Evolutionary conservation across 202 grass and related monocot species (phyloP), one percentile per base, ranked within the genome.

Genomic region (Thinopyrum obtusiflorum): DNA sequence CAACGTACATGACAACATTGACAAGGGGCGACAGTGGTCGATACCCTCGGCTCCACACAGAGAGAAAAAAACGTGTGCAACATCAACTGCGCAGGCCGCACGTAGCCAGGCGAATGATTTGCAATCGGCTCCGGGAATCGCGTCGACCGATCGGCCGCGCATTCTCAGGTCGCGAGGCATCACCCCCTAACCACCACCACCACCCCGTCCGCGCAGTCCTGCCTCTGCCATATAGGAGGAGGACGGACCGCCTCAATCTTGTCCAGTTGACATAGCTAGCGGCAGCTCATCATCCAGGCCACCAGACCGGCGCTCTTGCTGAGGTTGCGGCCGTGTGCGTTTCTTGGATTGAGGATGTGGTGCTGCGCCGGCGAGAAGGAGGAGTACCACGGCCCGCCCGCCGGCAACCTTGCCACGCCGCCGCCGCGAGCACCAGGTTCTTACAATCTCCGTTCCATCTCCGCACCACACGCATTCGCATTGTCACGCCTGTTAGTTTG

Each of bases 321-420:
- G 33, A 35, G 33, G 3, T 35, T 35, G 33, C n/a, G 29, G 21
- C 33, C 68, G 60, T 60, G 17, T 46, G 40, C 2, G 27, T 61
- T 40, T 40, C 39, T 40, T 40, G 39, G 39, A 10, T 11, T 40
- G 39, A 40, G 39, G 68, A 92, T 94, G 93, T 94, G 90, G 93
- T 94, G 93, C 67, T 94, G 93, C 57, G 42, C 70, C 25, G 90
- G 88, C 53, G 87, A 61, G 46, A 67, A 68, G 84, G 89, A 88
- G 80, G 90, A 90, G 87, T 76, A 44, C 25, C 55, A 68, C 36
- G 77, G 59, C 80, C 83, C 88, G 64, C 79, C 40, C 57, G 74
- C 65, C 35, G 73, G 75, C 74, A 61, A 85, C 77, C 75, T 36
- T 9, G 88, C 86, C 73, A 76, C 68, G 36, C 81, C 80, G 40